phyloP scores from a whole-genome alignment of 2,329 filamentous ascomycete genomes.

The Ophiostoma novo-ulmi region DNA sequence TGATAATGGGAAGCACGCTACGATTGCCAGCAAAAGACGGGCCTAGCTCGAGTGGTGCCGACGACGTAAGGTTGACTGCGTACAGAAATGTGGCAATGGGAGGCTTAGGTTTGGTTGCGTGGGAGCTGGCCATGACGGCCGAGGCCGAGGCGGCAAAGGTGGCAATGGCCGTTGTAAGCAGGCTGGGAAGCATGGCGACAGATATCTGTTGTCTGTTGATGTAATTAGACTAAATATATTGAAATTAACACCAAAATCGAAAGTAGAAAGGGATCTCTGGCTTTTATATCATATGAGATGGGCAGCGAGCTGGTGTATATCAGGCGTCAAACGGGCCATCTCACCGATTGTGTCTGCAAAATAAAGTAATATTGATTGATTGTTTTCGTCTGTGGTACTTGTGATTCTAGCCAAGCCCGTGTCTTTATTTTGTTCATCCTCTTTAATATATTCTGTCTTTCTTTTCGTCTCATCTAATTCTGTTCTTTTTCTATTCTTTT shows the following conservation, averaged over 20 bases:
- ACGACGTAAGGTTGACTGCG: conserved; percentile 30
- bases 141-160: background rate
- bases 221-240: background rate
- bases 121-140: background rate
- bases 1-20: conserved; percentile 35
- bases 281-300: background rate
- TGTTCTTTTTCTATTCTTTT: background rate
- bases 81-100: conserved; percentile 30
- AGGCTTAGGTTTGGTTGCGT: background rate
- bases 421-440: background rate
- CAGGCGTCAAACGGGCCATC: background rate
- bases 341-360: background rate
- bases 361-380: background rate
- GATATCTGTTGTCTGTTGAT: background rate
- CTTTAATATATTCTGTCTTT: background rate
- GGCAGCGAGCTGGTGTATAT: background rate
- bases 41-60: conserved; percentile 28
- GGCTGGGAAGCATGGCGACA: background rate
- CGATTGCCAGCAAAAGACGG: conserved; percentile 29
- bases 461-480: background rate
- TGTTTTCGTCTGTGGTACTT: background rate
- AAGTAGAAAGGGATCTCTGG: background rate
- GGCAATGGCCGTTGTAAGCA: conserved; percentile 1
- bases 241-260: too few relatives aligned
- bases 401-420: background rate